Conservation (phyloP, 805 yeast genomes). For the Wickerhamomyces sydowiorum region DNA sequence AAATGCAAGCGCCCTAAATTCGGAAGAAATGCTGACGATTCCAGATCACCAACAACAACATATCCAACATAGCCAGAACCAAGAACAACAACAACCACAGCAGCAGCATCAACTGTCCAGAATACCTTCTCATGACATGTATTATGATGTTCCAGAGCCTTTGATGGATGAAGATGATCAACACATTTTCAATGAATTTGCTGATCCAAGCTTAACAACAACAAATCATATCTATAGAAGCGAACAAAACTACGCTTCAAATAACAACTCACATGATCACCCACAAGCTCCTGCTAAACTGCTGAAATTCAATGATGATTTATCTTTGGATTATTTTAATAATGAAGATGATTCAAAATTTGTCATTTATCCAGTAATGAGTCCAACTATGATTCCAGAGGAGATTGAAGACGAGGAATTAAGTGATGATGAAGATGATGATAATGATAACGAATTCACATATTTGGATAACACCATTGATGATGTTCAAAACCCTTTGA, state of each 20-base stretch:
- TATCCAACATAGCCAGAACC: background rate
- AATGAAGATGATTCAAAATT: constrained; percentile 18
- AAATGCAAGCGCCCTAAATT: constrained; percentile 17
- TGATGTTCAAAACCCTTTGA: constrained; percentile 1
- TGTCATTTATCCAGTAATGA: constrained; percentile 15
- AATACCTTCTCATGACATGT: constrained; percentile 15
- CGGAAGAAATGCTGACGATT: constrained; percentile 20
- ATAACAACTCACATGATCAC: constrained; percentile 1
- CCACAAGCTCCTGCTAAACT: constrained; percentile 9
- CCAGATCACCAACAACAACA: constrained; percentile 10
- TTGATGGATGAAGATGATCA: constrained; percentile 3
- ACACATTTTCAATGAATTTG: constrained; percentile 20
- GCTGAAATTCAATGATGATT: constrained; percentile 23
- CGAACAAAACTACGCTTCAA: constrained; percentile 4
- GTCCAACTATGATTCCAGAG: constrained; percentile 19
- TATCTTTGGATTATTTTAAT: constrained; percentile 19
- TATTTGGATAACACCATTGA: constrained; percentile 5
- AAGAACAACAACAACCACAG: background rate
- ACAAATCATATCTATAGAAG: constrained; percentile 8
- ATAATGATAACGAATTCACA: constrained; percentile 5
- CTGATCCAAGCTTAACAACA: constrained; percentile 21
- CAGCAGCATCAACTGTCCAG: constrained; percentile 7
- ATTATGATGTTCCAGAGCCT: constrained; percentile 20
- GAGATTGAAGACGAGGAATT: constrained; percentile 21
- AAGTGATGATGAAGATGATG: constrained; percentile 19